Evolutionary conservation across 768 basidiomycete genomes (phyloP), one percentile per base, ranked within the genome.

Genomic region (Xerocomus brunneocitrinus): DNA sequence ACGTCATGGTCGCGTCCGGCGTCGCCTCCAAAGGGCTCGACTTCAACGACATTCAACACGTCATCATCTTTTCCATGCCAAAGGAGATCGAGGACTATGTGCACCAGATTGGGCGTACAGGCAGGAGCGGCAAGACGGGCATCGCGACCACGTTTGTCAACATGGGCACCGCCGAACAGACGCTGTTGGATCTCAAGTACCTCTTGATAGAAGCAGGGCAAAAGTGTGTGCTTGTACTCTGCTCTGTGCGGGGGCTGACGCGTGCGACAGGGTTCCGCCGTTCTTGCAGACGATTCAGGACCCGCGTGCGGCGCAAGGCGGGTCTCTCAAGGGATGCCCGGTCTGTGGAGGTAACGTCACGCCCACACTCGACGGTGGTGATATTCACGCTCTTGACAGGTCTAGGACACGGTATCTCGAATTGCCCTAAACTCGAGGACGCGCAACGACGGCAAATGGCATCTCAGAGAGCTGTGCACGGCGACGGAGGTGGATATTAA

Each of bases 11-110:
- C 30, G 97, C 97, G 3, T 98, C 95, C 3, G 87, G 95, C 30
- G 93, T 99, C 27, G 97, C 95, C 1, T 97, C 93, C 36, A 98
- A 99, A 70, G 97, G 97, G 28, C 82, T 99, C 55, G 97, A 99
- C 71, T 99, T 99, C 73, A 94, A 89, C 69, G 97, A 98, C 65
- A 95, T 99, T 54, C 94, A 98, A 62, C 97, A 98, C 68, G 95
- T 98, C 66, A 98, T 99, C 71, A 98, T 98, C 57, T 99, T 95
- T 70, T 86, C 90, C 30, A 98, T 99, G 97, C 97, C 97, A 0
- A 99, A 98, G 71, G 97, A 99, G 74, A 99, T 99, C 58, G 97
- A 99, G 71, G 97, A 99, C 69, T 99, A 99, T 64, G 95, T 98
- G 47, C 97, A 99, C 75, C 95, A 99, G 71, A 98, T 98, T 59